Evolutionary conservation across 768 basidiomycete genomes (phyloP), one percentile per base, ranked within the genome.

Genomic region (Termitomyces titanicus): DNA sequence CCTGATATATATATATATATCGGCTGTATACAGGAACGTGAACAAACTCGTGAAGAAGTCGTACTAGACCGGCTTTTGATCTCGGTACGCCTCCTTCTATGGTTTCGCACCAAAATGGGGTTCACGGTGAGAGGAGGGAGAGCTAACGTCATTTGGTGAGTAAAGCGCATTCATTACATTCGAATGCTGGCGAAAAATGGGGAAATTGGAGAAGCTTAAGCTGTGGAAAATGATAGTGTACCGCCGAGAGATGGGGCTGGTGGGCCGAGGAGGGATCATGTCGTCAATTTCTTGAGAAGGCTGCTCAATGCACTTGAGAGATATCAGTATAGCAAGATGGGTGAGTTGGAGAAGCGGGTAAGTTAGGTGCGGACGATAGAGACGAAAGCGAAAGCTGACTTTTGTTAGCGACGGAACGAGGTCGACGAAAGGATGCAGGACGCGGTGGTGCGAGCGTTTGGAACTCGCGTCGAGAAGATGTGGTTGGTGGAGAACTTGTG

Each of bases 401-500:
- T 27, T 18, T 25, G 4, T 45, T 5, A 68, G 67, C 63, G 66
- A 17, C 47, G 56, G 5, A 47, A 58, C 8, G 64, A 66, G 45
- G 52, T 61, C 12, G 47, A 60, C 27, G 31, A 61, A 20, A 69
- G 69, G 44, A 54, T 68, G 15, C 44, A 56, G 1, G 57, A 64
- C 18, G 61, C 67, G 7, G 57, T 63, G 5, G 58, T 61, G 29
- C 57, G 65, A 11, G 44, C 56, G 12, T 42, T 70, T 22, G 66
- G 68, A 10, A 60, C 60, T 37, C 63, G 66, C 10, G 51, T 63
- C 2, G 60, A 68, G 25, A 52, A 65, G 17, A 73, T 72, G 71
- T 62, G 67, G 33, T 66, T 64, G 33, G 48, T 73, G 10, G 61
- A 66, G 17, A 42, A 65, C 8, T 47, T 74, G 22, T 66, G 64